Conservation (phyloP, 106 monocot genomes). For the Dioscorea zingiberensis region DNA sequence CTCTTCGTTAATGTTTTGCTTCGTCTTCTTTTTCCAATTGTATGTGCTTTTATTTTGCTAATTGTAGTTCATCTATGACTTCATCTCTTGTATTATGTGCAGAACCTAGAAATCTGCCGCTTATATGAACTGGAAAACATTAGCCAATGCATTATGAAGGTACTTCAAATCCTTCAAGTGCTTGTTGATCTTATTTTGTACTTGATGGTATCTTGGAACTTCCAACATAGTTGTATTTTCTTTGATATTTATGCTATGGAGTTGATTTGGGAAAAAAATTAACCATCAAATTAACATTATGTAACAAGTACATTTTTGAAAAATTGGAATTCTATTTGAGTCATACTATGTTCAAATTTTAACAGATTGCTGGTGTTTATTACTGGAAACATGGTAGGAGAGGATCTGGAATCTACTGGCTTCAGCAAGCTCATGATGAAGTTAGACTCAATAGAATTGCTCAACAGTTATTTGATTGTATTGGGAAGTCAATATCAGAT, state of each 20-base stretch:
- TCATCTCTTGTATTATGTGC: slow-evolving; percentile 4
- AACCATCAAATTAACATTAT: no score
- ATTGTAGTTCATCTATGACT: background rate
- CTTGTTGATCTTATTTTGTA: no score
- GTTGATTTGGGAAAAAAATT: no score
- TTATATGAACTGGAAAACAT: slow-evolving; percentile 81
- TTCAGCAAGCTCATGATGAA: slow-evolving; percentile 88
- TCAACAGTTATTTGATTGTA: slow-evolving; percentile 70
- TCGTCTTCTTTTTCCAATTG: slow-evolving; percentile 5
- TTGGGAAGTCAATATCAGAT: slow-evolving; percentile 91
- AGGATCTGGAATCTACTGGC: slow-evolving; percentile 89
- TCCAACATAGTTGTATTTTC: no score
- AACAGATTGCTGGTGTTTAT: slow-evolving; percentile 84
- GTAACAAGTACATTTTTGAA: no score
- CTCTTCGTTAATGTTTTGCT: background rate
- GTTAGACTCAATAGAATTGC: slow-evolving; percentile 74
- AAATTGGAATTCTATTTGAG: no score
- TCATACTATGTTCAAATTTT: background rate
- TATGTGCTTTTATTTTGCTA: background rate
- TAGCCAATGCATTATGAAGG: slow-evolving; percentile 81
- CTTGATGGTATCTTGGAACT: no score
- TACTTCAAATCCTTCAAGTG: slow-evolving; percentile 15
- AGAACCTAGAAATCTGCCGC: slow-evolving; percentile 91
- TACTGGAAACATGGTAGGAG: slow-evolving; percentile 97
- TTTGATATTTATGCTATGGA: no score